phyloP scores from a whole-genome alignment of 257 asterid species.

The Forsythia suspensa region DNA sequence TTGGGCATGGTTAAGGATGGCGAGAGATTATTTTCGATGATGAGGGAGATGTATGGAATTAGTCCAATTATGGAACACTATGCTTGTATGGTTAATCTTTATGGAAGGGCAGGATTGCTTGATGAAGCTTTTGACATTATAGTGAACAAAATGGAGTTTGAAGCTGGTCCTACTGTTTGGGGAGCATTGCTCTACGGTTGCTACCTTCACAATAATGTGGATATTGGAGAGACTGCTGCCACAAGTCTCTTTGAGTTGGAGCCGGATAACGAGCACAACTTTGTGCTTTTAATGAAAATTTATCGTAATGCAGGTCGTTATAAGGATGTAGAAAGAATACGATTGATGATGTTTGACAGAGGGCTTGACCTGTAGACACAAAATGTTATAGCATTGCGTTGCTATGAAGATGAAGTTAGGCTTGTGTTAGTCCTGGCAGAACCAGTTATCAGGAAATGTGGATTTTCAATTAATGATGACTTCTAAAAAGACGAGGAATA shows the following conservation, averaged over 20 bases:
- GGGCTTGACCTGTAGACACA: slow-evolving; percentile 42
- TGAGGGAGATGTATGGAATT: slow-evolving; percentile 49
- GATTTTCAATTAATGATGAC: background rate
- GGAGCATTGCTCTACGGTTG: slow-evolving; percentile 89
- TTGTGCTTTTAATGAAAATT: slow-evolving; percentile 65
- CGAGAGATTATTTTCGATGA: slow-evolving; percentile 48
- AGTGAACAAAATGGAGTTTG: slow-evolving; percentile 43
- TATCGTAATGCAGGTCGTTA: slow-evolving; percentile 41
- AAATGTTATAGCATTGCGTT: background rate
- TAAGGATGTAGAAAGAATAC: slow-evolving; percentile 47
- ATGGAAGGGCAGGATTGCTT: slow-evolving; percentile 62
- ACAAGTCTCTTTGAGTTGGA: slow-evolving; percentile 64
- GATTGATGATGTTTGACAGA: slow-evolving; percentile 62
- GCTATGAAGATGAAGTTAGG: background rate
- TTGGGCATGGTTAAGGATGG: slow-evolving; percentile 62
- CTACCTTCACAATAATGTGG: slow-evolving; percentile 54
- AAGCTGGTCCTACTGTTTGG: slow-evolving; percentile 84
- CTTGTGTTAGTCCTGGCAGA: background rate
- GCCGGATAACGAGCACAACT: slow-evolving; percentile 79
- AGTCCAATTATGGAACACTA: slow-evolving; percentile 69
- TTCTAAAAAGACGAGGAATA: background rate
- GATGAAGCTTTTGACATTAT: slow-evolving; percentile 55
- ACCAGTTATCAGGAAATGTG: background rate
- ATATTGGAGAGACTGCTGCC: slow-evolving; percentile 64
- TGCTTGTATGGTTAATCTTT: slow-evolving; percentile 86